Percentiles rank a stretch among this genome's conserved stretches.
These are phyloP conservation scores for Acanthamoeba royreba DNA, from an alignment of 208 protist genomes.

Conservation along the genomic window DNA sequence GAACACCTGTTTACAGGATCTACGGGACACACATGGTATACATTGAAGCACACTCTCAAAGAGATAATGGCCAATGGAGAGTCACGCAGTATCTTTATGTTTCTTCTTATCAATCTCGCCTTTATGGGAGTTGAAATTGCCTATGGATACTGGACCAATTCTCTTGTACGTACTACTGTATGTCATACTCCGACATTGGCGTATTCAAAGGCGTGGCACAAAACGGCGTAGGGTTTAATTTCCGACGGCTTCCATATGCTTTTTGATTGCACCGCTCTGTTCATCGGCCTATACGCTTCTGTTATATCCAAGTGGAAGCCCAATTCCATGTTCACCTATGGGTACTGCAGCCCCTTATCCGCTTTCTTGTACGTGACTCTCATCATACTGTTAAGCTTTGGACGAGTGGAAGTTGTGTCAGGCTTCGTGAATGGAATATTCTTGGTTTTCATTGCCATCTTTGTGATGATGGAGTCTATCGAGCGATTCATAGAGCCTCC, in stretches of 20 bases:
- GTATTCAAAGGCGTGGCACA: no score
- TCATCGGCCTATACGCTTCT: slow-evolving; percentile 89
- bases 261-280: slow-evolving; percentile 92
- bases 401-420: slow-evolving; percentile 75
- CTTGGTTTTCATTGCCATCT: slow-evolving; percentile 79
- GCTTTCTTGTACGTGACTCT: background rate
- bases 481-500: slow-evolving; percentile 51
- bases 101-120: slow-evolving; percentile 71
- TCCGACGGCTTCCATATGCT: slow-evolving; percentile 97
- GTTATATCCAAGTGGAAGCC: slow-evolving; percentile 87
- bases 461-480: slow-evolving; percentile 77
- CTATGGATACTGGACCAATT: slow-evolving; percentile 84
- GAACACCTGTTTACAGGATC: background rate
- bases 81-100: slow-evolving; percentile 70
- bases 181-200: no score
- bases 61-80: slow-evolving; percentile 58
- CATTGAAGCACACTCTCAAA: slow-evolving; percentile 39
- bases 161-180: slow-evolving; percentile 64
- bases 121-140: slow-evolving; percentile 81
- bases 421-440: slow-evolving; percentile 83
- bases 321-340: slow-evolving; percentile 80
- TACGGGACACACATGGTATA: background rate
- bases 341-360: slow-evolving; percentile 49
- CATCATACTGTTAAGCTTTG: slow-evolving; percentile 63
- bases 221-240: slow-evolving; percentile 86